Evolutionary conservation across 352 stramenopile genomes (phyloP).

Genomic region (Phytophthora palmivora): DNA sequence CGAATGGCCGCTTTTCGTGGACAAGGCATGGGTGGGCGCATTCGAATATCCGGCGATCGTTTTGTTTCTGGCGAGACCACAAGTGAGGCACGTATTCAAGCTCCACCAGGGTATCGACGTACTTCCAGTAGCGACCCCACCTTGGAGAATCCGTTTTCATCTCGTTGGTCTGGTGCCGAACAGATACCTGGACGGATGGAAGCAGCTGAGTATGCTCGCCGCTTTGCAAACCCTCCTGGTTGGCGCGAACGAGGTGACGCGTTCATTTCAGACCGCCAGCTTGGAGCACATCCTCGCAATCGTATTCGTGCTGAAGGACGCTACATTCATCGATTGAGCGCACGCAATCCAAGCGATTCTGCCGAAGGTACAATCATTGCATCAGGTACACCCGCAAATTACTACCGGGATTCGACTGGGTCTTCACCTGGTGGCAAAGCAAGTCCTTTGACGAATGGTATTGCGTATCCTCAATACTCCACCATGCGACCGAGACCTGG

Average conservation of each 20-base stretch:
- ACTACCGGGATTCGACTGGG: slow-evolving; percentile 27
- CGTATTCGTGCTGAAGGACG: slow-evolving; percentile 30
- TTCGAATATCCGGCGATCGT: slow-evolving; percentile 28
- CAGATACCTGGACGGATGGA: not conserved
- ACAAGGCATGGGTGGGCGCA: slow-evolving; percentile 33
- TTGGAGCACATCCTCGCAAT: slow-evolving; percentile 28
- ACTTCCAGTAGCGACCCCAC: slow-evolving; percentile 19
- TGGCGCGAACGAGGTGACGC: slow-evolving; percentile 44
- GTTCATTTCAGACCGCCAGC: slow-evolving; percentile 23
- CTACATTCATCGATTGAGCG: slow-evolving; percentile 33
- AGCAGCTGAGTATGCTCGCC: slow-evolving; percentile 37
- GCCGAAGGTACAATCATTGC: not conserved
- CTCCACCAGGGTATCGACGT: slow-evolving; percentile 31
- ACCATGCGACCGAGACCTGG: slow-evolving; percentile 25
- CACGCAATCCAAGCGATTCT: slow-evolving; percentile 6
- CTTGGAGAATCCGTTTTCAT: slow-evolving; percentile 31
- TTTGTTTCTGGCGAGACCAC: slow-evolving; percentile 23
- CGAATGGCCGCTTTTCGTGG: slow-evolving; percentile 30
- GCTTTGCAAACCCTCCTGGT: slow-evolving; percentile 43
- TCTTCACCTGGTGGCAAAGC: slow-evolving; percentile 23
- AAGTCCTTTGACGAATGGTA: slow-evolving; percentile 24
- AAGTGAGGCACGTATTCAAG: slow-evolving; percentile 30
- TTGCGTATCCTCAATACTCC: slow-evolving; percentile 32
- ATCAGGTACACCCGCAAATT: slow-evolving; percentile 11
- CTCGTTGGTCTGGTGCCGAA: slow-evolving; percentile 34